Evolutionary conservation across 345 rosid species (phyloP).

Genomic region (Ceriops tagal): DNA sequence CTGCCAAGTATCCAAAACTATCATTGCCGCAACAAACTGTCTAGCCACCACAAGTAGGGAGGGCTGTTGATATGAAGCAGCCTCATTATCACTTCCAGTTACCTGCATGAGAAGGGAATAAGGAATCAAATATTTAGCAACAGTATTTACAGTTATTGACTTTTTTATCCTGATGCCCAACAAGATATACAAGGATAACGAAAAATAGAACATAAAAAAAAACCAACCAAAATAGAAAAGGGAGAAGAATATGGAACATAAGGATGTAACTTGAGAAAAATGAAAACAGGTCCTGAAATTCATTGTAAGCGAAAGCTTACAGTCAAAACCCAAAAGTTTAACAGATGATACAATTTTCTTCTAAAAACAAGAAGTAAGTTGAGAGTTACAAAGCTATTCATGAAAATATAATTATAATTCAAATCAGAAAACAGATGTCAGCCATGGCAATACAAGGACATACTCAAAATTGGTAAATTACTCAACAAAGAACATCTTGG

Average conservation of each 20-base stretch:
- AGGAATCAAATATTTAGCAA: too few species aligned
- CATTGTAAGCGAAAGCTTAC: not conserved
- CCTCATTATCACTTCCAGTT: slow-evolving; percentile 50
- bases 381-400: not conserved
- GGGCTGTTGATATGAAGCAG: slow-evolving; percentile 26
- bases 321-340: not conserved
- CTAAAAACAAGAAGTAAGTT: too few species aligned
- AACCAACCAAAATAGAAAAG: not conserved
- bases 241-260: not conserved
- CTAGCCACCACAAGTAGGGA: slow-evolving; percentile 53
- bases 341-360: too few species aligned
- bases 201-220: not conserved
- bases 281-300: not conserved
- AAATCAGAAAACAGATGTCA: too few species aligned
- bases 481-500: too few species aligned
- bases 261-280: not conserved
- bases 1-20: too few species aligned
- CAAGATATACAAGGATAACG: not conserved
- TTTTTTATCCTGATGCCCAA: not conserved
- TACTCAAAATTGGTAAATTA: too few species aligned
- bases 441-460: too few species aligned
- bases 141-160: not conserved
- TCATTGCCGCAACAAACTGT: slow-evolving; percentile 14
- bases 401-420: too few species aligned
- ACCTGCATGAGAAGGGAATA: slow-evolving; percentile 39